Evolutionary conservation across 257 asterid species (phyloP), one percentile per base, ranked within the genome.

Genomic region (Solanum chaucha): DNA sequence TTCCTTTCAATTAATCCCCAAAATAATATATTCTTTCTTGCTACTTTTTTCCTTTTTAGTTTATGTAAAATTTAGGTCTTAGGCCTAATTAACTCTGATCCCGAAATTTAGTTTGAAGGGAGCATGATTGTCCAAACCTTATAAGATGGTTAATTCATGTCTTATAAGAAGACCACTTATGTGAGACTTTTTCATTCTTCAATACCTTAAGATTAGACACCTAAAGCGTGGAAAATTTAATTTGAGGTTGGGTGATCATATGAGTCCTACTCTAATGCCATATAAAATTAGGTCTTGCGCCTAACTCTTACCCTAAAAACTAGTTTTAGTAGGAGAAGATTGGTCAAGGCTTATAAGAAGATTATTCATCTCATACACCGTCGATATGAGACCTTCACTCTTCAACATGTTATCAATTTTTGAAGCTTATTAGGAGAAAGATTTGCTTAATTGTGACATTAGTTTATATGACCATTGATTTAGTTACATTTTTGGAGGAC

Each of bases 401-500:
- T 20, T 59, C 28, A 3, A 20, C 10, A 20, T 20, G 8, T n/a
- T 38, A 15, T 44, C 24, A 78, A 20, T 26, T 78, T 80, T 46
- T 48, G 5, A 36, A 46, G 17, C 40, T 44, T 4, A 1, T 65
- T 8, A 46, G 67, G 40, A 26, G 40, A 80, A 44, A 46, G 26
- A 80, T 46, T 80, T 19, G 32, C 15, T 44, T 77, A 35, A 17
- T 35, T 24, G 40, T 44, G 40, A 46, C 40, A 46, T 80, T 55
- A 55, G 0, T 26, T 80, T 80, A 10, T 44, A 61, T 32, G 41
- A 32, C 44, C 14, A 17, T 32, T 8, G 64, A 26, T 14, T 44
- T 44, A 44, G 26, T 78, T 78, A 44, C 12, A 44, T 6, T 15
- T 78, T 78, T 78, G 84, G 36, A 77, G 83, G 84, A 46, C 84